Percentiles rank a stretch among this genome's conserved stretches.
phyloP scores from a whole-genome alignment of 306 rosid genomes.

The Prunus mongolica region DNA sequence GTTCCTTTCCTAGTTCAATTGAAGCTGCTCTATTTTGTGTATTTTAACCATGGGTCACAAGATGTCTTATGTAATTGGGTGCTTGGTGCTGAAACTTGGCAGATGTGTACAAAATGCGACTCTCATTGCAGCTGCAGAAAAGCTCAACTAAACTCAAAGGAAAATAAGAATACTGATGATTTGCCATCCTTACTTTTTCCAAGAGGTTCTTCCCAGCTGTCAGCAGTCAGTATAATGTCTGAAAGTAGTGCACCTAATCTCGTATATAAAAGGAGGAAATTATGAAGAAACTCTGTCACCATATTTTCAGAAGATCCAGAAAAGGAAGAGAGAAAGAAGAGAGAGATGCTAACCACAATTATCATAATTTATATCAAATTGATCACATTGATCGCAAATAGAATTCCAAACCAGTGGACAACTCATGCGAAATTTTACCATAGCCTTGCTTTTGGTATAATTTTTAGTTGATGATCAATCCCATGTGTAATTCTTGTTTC shows the following conservation, averaged over 20 bases:
- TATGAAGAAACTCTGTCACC: slow-evolving; percentile 25
- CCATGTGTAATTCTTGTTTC: too few relatives aligned
- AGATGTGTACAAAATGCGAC: slow-evolving; percentile 60
- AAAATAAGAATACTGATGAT: slow-evolving; percentile 34
- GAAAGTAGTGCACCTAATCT: slow-evolving; percentile 38
- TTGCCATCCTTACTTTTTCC: slow-evolving; percentile 37
- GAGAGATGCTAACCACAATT: too few relatives aligned
- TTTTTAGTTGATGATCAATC: too few relatives aligned
- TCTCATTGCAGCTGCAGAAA: slow-evolving; percentile 47
- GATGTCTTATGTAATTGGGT: slow-evolving; percentile 46
- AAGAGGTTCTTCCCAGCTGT: slow-evolving; percentile 39
- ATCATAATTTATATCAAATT: too few relatives aligned
- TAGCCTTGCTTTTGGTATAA: too few relatives aligned
- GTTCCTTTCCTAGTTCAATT: slow-evolving; percentile 48
- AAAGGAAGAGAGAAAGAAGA: not conserved
- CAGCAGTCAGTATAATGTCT: slow-evolving; percentile 47
- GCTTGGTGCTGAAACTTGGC: slow-evolving; percentile 64
- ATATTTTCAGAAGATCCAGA: slow-evolving; percentile 25
- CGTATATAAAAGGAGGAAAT: slow-evolving; percentile 74
- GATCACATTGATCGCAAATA: too few relatives aligned
- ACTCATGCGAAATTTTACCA: too few relatives aligned
- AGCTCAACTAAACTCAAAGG: slow-evolving; percentile 40
- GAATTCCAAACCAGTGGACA: too few relatives aligned
- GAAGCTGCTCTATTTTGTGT: slow-evolving; percentile 50
- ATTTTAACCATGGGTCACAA: slow-evolving; percentile 42